Evolutionary conservation across 345 rosid genomes (phyloP).

Genomic region (Hibiscus syriacus): DNA sequence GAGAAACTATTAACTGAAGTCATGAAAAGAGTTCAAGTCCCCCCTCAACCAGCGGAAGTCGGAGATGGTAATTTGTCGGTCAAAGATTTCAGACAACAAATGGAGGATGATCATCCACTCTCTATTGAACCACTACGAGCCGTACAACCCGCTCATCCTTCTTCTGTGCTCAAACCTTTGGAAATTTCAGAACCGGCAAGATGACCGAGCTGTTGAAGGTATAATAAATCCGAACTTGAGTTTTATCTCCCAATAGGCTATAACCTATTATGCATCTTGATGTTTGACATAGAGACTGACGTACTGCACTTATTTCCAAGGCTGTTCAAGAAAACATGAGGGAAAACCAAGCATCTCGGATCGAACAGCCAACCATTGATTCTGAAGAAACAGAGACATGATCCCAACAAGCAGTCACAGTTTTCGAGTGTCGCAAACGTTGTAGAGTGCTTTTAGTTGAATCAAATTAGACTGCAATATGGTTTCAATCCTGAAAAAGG

Average conservation of each 20-base stretch:
- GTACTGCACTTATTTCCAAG: conserved; percentile 24
- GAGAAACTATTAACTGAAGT: conserved; percentile 60
- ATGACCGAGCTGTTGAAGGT: conserved; percentile 94
- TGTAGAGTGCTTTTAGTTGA: not conserved
- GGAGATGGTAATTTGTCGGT: conserved; percentile 11
- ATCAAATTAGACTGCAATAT: not conserved
- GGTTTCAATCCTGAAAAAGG: not conserved
- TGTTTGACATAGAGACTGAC: conserved; percentile 6
- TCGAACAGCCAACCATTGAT: conserved; percentile 9
- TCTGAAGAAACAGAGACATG: conserved; percentile 8
- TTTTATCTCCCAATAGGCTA: not conserved
- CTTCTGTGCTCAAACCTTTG: conserved; percentile 29
- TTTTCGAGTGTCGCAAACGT: conserved; percentile 2
- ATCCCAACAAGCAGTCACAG: not conserved
- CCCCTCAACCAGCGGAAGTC: conserved; percentile 27
- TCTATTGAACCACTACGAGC: conserved; percentile 31
- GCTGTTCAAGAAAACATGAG: conserved; percentile 82
- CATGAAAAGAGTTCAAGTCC: conserved; percentile 36
- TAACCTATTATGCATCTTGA: not conserved
- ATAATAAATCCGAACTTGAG: conserved; percentile 7
- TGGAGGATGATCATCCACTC: conserved; percentile 46
- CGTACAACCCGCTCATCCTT: not conserved
- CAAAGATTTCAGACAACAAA: conserved; percentile 13
- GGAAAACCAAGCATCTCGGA: conserved; percentile 33
- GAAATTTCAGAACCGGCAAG: conserved; percentile 55